Evolutionary conservation across 2,329 filamentous ascomycete species (phyloP), one percentile per base, ranked within the genome.

Genomic region (Clarireedia sp.): DNA sequence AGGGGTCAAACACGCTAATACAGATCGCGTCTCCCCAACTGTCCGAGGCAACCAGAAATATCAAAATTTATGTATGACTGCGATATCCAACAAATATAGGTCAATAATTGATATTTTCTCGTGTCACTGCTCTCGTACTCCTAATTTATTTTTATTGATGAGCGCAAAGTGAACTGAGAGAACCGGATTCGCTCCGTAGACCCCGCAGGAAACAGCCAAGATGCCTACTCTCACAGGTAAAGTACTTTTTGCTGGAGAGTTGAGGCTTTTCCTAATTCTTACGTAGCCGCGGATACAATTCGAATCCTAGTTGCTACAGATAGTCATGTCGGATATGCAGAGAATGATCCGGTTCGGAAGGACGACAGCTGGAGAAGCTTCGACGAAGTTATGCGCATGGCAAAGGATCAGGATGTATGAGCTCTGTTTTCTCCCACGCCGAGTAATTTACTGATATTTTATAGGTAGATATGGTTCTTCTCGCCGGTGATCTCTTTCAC

Each of bases 361-460:
- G 89, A 97, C 69, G 94, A 99, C 71, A 96, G 90, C 72, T 97
- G 92, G 91, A 87, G 85, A 68, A 90, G 87, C 3, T 99, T 99
- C 73, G 87, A 99, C 69, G 94, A 99, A 72, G 83, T 96, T 59
- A 90, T 99, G 87, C 86, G 84, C 61, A 74, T 97, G 43, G 94
- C 92, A 19, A 89, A 86, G 67, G 83, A 85, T 36, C 79, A 86
- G 68, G 94, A 99, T 74, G 94, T 80, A 69, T 44, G 72, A 53
- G 21, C n/a, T 36, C 3, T 5, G 6, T 37, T 10, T 9, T 44
- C 7, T 37, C 23, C 29, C 12, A 10, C 17, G 8, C 12, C 36
- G 37, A 17, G 16, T 23, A 51, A 19, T 23, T 14, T 19, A 44
- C 48, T 58, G 26, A 58, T 41, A 23, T 47, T 48, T 5, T 52